Evolutionary conservation across 371 early-diverging fungal species (phyloP).

Genomic region (Mucor plumbeus): DNA sequence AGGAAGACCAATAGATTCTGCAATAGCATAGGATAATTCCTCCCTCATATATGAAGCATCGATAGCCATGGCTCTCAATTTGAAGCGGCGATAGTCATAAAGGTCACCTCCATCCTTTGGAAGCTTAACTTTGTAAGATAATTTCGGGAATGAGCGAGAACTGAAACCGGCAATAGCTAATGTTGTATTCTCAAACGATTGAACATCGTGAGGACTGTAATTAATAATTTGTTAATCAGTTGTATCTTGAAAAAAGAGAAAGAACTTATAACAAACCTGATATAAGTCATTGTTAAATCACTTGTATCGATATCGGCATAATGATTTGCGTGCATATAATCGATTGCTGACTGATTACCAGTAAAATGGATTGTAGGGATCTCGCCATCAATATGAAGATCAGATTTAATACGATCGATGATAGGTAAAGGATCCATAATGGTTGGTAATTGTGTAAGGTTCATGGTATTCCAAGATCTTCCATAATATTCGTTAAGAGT

Average conservation of each 20-base stretch:
- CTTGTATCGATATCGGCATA: conserved; percentile 20
- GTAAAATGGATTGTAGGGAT: conserved; percentile 33
- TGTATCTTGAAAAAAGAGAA: background rate
- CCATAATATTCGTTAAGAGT: conserved; percentile 27
- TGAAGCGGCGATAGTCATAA: conserved; percentile 38
- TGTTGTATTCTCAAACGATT: conserved; percentile 15
- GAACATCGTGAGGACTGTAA: conserved; percentile 6
- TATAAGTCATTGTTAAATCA: conserved; percentile 33
- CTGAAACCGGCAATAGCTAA: conserved; percentile 34
- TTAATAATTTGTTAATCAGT: no score
- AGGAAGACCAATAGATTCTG: conserved; percentile 47
- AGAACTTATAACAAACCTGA: conserved; percentile 24
- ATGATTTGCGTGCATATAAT: conserved; percentile 29
- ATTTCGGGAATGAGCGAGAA: conserved; percentile 24
- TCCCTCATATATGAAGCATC: conserved; percentile 59
- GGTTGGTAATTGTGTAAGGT: conserved; percentile 10
- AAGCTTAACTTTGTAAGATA: conserved; percentile 35
- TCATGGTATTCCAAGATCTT: conserved; percentile 27
- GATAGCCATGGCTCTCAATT: conserved; percentile 37
- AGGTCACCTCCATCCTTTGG: conserved; percentile 26
- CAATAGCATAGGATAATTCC: conserved; percentile 50
- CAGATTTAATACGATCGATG: conserved; percentile 25
- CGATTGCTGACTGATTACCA: conserved; percentile 22
- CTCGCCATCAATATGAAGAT: conserved; percentile 29
- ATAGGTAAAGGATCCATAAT: conserved; percentile 14